These are phyloP conservation scores for Globisporangium cederbergense DNA, from an alignment of 352 stramenopile genomes.

Conservation along the genomic window DNA sequence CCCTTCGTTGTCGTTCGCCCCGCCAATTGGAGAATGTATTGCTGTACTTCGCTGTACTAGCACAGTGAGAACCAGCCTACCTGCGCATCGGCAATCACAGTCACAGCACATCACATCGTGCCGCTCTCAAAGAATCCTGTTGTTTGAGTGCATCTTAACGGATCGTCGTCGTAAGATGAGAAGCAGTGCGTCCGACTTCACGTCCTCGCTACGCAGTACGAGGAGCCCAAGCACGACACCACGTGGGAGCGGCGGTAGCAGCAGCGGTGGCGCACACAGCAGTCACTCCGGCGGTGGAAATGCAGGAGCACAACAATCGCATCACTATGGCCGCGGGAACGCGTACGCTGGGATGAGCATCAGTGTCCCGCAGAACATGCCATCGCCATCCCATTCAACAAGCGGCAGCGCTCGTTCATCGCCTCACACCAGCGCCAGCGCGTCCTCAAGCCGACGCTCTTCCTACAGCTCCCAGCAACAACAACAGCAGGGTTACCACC, in stretches of 20 bases:
- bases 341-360: conserved; percentile 41
- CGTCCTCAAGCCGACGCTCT: conserved; percentile 21
- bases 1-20: too few relatives aligned
- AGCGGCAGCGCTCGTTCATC: conserved; percentile 33
- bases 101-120: too few relatives aligned
- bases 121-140: too few relatives aligned
- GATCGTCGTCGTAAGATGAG: neutral
- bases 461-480: conserved; percentile 24
- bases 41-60: too few relatives aligned
- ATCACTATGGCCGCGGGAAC: conserved; percentile 10
- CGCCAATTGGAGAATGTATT: too few relatives aligned
- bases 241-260: conserved; percentile 5
- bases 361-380: conserved; percentile 30
- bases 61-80: too few relatives aligned
- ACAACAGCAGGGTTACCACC: conserved; percentile 3
- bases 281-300: neutral
- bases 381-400: conserved; percentile 30
- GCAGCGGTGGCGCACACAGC: neutral
- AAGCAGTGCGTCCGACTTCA: conserved; percentile 27
- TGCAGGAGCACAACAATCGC: neutral
- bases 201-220: conserved; percentile 29
- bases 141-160: too few relatives aligned
- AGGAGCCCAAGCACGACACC: conserved; percentile 23
- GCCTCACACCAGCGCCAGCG: conserved; percentile 21
- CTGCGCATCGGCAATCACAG: too few relatives aligned